Conservation (phyloP, 257 asterid species). For the Solanum neorickii region DNA sequence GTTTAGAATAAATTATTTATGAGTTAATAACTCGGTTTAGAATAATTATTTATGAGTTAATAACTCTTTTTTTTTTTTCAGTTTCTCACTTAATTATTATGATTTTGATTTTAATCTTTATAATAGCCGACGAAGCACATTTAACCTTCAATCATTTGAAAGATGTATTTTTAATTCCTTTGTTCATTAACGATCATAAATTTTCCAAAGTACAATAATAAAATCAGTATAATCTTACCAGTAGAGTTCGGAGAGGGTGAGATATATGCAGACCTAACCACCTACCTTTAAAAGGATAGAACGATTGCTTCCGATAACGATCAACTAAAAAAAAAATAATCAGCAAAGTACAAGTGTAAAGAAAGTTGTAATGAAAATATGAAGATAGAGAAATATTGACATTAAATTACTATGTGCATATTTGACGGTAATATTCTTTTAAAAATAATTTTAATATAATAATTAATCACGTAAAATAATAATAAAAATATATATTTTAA, state of each 20-base stretch:
- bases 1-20: background rate
- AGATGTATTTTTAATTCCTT: background rate
- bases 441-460: too few relatives aligned
- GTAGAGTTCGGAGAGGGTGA: rapidly evolving
- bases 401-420: background rate
- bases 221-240: background rate
- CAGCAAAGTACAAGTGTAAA: background rate
- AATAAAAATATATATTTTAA: background rate
- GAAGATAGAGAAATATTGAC: background rate
- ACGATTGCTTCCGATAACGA: too few relatives aligned
- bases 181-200: background rate
- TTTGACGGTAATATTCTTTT: background rate
- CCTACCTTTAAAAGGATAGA: too few relatives aligned
- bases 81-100: background rate
- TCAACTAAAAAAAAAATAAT: too few relatives aligned
- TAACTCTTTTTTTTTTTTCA: background rate
- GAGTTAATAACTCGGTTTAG: background rate
- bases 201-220: background rate
- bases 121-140: background rate
- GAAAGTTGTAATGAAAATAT: background rate
- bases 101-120: background rate
- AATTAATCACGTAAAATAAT: too few relatives aligned
- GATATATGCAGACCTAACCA: background rate
- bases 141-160: background rate
- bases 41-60: background rate